These are phyloP conservation scores for Lagerstroemia speciosa DNA, from an alignment of 345 rosid species.

Conservation along the genomic window DNA sequence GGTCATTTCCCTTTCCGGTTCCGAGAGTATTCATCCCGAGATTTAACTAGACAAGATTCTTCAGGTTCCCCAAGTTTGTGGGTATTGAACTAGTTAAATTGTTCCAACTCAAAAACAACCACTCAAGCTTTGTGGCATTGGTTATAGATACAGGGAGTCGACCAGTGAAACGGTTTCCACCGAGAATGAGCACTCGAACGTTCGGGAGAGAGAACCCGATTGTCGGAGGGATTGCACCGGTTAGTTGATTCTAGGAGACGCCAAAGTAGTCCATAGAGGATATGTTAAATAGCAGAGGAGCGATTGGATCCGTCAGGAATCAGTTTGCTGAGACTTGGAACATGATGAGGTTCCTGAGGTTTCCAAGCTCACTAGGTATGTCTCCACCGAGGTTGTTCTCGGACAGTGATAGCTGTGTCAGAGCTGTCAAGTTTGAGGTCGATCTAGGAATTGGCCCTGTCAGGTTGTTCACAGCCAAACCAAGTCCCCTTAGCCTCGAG, in stretches of 20 bases:
- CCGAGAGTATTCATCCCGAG: slow-evolving; percentile 19
- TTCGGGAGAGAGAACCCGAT: slow-evolving; percentile 19
- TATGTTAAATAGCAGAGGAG: slow-evolving; percentile 15
- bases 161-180: slow-evolving; percentile 14
- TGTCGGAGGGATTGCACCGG: slow-evolving; percentile 12
- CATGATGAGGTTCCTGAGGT: slow-evolving; percentile 8
- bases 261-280: slow-evolving; percentile 12
- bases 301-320: slow-evolving; percentile 17
- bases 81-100: slow-evolving; percentile 21
- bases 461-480: slow-evolving; percentile 16
- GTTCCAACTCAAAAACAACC: background rate
- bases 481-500: slow-evolving; percentile 8
- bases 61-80: slow-evolving; percentile 16
- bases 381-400: slow-evolving; percentile 18
- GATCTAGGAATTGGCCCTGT: slow-evolving; percentile 20
- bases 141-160: slow-evolving; percentile 18
- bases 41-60: slow-evolving; percentile 12
- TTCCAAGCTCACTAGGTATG: slow-evolving; percentile 18
- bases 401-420: slow-evolving; percentile 6
- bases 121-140: slow-evolving; percentile 13
- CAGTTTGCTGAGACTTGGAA: slow-evolving; percentile 16
- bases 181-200: slow-evolving; percentile 12
- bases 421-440: slow-evolving; percentile 13
- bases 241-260: slow-evolving; percentile 7
- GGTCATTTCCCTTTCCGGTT: slow-evolving; percentile 15